Percentiles rank a stretch among this genome's conserved stretches.
These are phyloP conservation scores for Psilocybe azurescens DNA, from an alignment of 768 basidiomycete genomes.

Conservation along the genomic window DNA sequence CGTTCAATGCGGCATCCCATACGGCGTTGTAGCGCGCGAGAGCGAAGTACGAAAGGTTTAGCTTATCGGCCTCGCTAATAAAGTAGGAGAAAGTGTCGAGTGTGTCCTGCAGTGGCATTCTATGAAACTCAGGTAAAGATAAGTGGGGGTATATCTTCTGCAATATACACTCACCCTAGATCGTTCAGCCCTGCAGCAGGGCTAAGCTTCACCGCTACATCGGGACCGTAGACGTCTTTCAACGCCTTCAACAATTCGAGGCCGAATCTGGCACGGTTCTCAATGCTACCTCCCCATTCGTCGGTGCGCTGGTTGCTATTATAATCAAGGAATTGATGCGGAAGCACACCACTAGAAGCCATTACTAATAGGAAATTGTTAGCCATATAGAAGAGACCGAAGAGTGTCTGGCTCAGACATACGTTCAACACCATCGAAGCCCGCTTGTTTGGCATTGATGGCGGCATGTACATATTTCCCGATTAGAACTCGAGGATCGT, in stretches of 20 bases:
- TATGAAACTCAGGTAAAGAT: slow-evolving; percentile 10
- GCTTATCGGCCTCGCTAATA: slow-evolving; percentile 44
- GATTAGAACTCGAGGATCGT: slow-evolving; percentile 45
- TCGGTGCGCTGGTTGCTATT: slow-evolving; percentile 56
- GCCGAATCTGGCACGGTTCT: slow-evolving; percentile 59
- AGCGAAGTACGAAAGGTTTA: slow-evolving; percentile 39
- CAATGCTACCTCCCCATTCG: slow-evolving; percentile 62
- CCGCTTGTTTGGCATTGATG: slow-evolving; percentile 52
- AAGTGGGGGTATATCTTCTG: neutral
- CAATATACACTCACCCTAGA: slow-evolving; percentile 34
- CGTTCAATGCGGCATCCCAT: neutral
- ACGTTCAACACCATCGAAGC: slow-evolving; percentile 62
- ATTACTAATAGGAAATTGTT: slow-evolving; percentile 35
- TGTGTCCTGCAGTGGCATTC: slow-evolving; percentile 51
- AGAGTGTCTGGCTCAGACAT: neutral
- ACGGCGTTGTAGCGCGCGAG: slow-evolving; percentile 33
- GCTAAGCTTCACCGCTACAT: slow-evolving; percentile 50
- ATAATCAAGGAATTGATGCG: slow-evolving; percentile 57
- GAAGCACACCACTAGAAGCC: slow-evolving; percentile 47
- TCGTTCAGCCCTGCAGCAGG: slow-evolving; percentile 52
- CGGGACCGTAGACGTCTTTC: slow-evolving; percentile 46
- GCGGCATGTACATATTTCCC: slow-evolving; percentile 48
- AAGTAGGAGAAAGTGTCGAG: slow-evolving; percentile 48
- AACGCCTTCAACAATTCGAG: slow-evolving; percentile 55
- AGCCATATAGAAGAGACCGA: neutral